These are phyloP conservation scores for Saturnispora quitensis DNA, from an alignment of 805 yeast species.

Conservation along the genomic window DNA sequence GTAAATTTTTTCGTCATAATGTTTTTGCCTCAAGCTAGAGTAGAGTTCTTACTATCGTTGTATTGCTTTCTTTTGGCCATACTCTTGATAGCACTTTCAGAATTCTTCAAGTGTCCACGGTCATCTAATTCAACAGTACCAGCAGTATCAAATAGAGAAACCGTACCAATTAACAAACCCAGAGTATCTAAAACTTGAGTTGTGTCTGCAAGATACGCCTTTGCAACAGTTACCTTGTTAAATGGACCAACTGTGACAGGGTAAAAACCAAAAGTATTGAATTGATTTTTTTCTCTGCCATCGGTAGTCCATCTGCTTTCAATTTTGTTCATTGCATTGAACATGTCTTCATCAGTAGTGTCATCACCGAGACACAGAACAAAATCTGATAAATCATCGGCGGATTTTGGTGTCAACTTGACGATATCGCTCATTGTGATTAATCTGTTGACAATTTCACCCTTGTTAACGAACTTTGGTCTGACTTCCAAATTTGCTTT, in stretches of 20 bases:
- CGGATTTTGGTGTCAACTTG: conserved; percentile 14
- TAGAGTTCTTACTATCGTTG: conserved; percentile 62
- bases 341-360: conserved; percentile 97
- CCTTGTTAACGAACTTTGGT: conserved; percentile 90
- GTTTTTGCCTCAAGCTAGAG: conserved; percentile 2
- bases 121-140: conserved; percentile 71
- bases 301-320: conserved; percentile 43
- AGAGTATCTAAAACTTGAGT: conserved; percentile 75
- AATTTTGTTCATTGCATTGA: conserved; percentile 58
- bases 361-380: conserved; percentile 92
- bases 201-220: conserved; percentile 79
- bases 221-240: conserved; percentile 74
- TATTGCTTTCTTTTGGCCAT: conserved; percentile 54
- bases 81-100: conserved; percentile 37
- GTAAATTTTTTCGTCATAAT: background rate
- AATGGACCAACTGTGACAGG: conserved; percentile 94
- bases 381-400: conserved; percentile 64
- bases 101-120: conserved; percentile 56
- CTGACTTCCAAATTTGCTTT: conserved; percentile 97
- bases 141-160: conserved; percentile 67
- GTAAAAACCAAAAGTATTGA: conserved; percentile 53
- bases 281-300: conserved; percentile 34
- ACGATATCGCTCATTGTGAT: conserved; percentile 57
- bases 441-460: conserved; percentile 83
- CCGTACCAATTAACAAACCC: conserved; percentile 72